Evolutionary conservation across 306 rosid species (phyloP).

Genomic region (Dalbergia cultrata): DNA sequence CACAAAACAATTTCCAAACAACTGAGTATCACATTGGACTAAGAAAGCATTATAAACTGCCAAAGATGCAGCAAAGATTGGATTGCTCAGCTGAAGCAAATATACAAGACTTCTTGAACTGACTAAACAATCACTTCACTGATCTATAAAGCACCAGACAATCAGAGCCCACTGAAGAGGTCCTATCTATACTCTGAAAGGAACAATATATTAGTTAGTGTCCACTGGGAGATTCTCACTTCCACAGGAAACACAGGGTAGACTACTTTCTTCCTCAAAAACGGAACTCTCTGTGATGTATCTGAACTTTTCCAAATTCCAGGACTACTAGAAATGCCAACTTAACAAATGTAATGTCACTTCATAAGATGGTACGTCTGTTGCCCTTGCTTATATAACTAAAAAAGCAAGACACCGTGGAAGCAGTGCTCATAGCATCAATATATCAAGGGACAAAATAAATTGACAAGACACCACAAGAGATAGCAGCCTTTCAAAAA

Average conservation of each 20-base stretch:
- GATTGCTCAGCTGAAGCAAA: constrained; percentile 45
- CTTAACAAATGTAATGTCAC: constrained; percentile 37
- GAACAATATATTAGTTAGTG: constrained; percentile 21
- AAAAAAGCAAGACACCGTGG: constrained; percentile 34
- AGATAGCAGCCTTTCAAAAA: constrained; percentile 15
- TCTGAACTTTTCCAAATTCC: constrained; percentile 45
- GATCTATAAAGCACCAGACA: constrained; percentile 42
- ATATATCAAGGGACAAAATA: constrained; percentile 24
- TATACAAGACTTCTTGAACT: constrained; percentile 40
- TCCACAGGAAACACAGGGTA: constrained; percentile 39
- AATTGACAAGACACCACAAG: constrained; percentile 16
- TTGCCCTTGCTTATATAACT: constrained; percentile 44
- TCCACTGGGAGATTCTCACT: constrained; percentile 37
- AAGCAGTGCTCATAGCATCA: constrained; percentile 15
- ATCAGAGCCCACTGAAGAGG: constrained; percentile 34
- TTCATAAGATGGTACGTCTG: constrained; percentile 38
- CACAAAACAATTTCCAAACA: constrained; percentile 42
- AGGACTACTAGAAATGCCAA: constrained; percentile 38
- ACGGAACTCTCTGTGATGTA: constrained; percentile 38
- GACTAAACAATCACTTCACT: constrained; percentile 41
- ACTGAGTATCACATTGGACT: constrained; percentile 21
- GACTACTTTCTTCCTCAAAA: constrained; percentile 41
- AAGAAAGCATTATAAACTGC: constrained; percentile 32
- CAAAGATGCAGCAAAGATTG: constrained; percentile 29
- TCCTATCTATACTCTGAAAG: constrained; percentile 40